Evolutionary conservation across 306 rosid genomes (phyloP).

Genomic region (Benincasa hispida): DNA sequence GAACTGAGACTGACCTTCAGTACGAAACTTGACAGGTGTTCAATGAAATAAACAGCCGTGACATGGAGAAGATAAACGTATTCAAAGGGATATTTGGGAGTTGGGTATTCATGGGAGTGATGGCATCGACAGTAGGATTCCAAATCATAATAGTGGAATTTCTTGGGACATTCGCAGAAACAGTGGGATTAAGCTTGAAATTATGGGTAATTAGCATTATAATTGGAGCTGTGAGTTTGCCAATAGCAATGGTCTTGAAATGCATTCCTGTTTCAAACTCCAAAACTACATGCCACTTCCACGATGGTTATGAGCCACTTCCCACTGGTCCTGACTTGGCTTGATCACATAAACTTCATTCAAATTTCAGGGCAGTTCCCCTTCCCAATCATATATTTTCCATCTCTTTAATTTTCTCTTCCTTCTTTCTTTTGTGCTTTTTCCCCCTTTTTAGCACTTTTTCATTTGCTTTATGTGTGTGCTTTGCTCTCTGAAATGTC

Average conservation of each 20-base stretch:
- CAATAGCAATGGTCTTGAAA: constrained; percentile 40
- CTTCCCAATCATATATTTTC: neutral
- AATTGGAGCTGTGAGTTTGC: constrained; percentile 55
- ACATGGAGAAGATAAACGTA: constrained; percentile 83
- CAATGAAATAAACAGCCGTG: constrained; percentile 87
- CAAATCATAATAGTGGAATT: constrained; percentile 55
- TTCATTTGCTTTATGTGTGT: neutral
- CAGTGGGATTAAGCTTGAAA: constrained; percentile 39
- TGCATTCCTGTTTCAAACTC: constrained; percentile 44
- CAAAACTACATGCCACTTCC: constrained; percentile 1
- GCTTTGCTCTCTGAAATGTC: neutral
- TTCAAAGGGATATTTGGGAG: constrained; percentile 41
- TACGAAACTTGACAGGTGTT: constrained; percentile 27
- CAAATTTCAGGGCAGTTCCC: neutral
- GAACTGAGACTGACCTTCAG: too few species aligned
- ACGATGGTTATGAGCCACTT: constrained; percentile 51
- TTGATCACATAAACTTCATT: constrained; percentile 13
- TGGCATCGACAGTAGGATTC: constrained; percentile 34
- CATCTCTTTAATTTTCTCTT: too few species aligned
- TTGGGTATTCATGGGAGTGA: constrained; percentile 45
- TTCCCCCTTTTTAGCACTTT: neutral
- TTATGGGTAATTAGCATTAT: constrained; percentile 46
- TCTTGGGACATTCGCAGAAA: constrained; percentile 63
- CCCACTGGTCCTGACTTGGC: constrained; percentile 67
- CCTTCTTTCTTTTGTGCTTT: neutral